phyloP scores from a whole-genome alignment of 495 filamentous ascomycete genomes.

The Aspergillus asperescens region DNA sequence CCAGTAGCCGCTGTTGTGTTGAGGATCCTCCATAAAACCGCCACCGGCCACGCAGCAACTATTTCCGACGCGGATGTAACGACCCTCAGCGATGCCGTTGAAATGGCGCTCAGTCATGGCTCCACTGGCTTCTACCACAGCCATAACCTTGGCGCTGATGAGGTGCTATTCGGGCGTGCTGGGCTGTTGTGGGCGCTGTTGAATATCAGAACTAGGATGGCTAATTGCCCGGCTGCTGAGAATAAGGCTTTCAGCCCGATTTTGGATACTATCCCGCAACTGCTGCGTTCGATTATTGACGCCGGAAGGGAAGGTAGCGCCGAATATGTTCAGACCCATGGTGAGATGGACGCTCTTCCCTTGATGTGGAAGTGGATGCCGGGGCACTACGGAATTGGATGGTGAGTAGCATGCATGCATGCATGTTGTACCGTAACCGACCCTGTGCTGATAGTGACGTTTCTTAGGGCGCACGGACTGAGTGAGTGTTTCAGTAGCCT shows the following conservation, averaged over 20 bases:
- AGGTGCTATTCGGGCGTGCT: constrained; percentile 40
- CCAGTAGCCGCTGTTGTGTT: constrained; percentile 25
- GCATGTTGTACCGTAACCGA: too few relatives aligned
- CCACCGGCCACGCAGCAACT: constrained; percentile 16
- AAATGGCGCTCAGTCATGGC: constrained; percentile 31
- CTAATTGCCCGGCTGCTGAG: constrained; percentile 14
- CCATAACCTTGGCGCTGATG: constrained; percentile 35
- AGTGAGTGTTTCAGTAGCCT: constrained; percentile 20
- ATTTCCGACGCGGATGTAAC: constrained; percentile 24
- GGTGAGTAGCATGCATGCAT: constrained; percentile 29
- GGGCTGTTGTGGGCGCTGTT: constrained; percentile 41
- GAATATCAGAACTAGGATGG: constrained; percentile 28
- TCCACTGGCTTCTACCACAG: constrained; percentile 27
- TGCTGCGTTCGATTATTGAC: constrained; percentile 34
- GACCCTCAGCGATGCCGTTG: constrained; percentile 27
- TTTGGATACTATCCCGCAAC: constrained; percentile 22
- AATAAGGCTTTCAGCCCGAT: constrained; percentile 18
- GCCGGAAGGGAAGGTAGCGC: constrained; percentile 32
- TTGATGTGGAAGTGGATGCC: constrained; percentile 48
- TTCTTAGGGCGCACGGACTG: constrained; percentile 28
- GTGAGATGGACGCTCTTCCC: constrained; percentile 31
- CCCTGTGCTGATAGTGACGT: not conserved
- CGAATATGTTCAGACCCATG: constrained; percentile 27
- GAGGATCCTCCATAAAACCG: constrained; percentile 15
- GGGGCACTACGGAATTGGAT: constrained; percentile 37